Evolutionary conservation across 228 moss, liverwort and hornwort species (phyloP).

Genomic region (Sphagnum fallax): DNA sequence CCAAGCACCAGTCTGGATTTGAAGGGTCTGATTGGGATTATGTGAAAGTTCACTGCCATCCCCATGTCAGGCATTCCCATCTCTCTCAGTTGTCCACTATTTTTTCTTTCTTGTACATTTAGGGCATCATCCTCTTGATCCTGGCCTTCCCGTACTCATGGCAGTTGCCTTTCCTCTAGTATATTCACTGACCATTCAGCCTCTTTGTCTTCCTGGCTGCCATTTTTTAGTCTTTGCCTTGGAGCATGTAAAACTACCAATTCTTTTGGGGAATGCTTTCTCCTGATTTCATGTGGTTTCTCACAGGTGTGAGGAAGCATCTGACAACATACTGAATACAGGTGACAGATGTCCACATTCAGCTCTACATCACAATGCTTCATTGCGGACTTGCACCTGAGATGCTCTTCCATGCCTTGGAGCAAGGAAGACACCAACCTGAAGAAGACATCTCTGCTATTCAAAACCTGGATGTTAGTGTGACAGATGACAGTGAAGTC

Average conservation of each 20-base stretch:
- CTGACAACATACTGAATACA: conserved; percentile 12
- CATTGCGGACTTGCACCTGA: conserved; percentile 49
- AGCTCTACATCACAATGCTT: conserved; percentile 58
- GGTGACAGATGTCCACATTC: conserved; percentile 48
- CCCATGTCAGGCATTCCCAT: conserved; percentile 50
- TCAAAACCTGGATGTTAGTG: no score
- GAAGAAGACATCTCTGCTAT: conserved; percentile 1
- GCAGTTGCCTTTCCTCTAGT: not conserved
- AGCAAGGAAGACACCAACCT: conserved; percentile 10
- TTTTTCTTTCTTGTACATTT: not conserved
- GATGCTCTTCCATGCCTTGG: conserved; percentile 18
- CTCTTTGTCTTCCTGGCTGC: not conserved
- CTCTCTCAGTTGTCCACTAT: not conserved
- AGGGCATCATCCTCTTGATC: not conserved
- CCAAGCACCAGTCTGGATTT: conserved; percentile 22
- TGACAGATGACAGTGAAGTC: no score
- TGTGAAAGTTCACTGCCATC: conserved; percentile 42
- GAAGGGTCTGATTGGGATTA: conserved; percentile 31
- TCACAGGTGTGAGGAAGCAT: conserved; percentile 4
- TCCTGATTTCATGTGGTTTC: not conserved
- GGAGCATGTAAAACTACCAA: not conserved
- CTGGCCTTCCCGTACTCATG: not conserved
- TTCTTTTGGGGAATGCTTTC: not conserved
- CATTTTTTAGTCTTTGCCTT: not conserved
- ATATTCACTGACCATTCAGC: not conserved